These are phyloP conservation scores for Odonthalia washingtoniensis DNA, from an alignment of 31 red algal species.

Conservation along the genomic window DNA sequence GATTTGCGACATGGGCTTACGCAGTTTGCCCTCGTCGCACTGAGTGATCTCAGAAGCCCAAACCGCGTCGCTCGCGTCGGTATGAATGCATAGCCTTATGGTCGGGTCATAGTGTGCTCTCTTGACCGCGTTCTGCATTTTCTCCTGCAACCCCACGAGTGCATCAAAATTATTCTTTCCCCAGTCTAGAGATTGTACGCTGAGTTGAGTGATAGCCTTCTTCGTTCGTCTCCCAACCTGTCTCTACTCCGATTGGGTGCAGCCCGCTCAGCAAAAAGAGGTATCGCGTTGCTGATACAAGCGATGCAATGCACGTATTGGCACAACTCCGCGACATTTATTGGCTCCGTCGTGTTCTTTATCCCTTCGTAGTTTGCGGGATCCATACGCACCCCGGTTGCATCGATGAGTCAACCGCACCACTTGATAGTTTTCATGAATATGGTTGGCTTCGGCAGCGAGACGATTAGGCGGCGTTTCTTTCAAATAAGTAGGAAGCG, in stretches of 20 bases:
- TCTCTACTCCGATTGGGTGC: slow-evolving; percentile 22
- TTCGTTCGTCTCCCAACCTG: background rate
- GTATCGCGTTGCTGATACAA: slow-evolving; percentile 23
- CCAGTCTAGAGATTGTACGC: background rate
- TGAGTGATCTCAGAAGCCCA: background rate
- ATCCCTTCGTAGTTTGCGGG: background rate
- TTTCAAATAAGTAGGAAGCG: slow-evolving; percentile 16
- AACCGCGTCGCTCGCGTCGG: background rate
- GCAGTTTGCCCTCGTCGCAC: background rate
- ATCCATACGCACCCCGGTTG: background rate
- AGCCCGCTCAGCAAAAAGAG: background rate
- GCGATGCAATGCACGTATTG: slow-evolving; percentile 9
- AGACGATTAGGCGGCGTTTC: background rate
- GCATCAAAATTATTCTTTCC: background rate
- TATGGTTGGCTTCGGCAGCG: background rate
- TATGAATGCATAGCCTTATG: background rate
- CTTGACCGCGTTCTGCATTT: background rate
- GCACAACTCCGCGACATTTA: slow-evolving; percentile 2
- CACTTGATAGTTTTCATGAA: background rate
- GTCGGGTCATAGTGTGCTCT: background rate
- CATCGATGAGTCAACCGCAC: slow-evolving; percentile 46
- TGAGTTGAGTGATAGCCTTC: background rate
- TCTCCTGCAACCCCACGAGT: background rate
- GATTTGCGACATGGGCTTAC: background rate
- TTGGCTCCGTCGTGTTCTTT: background rate